Percentiles rank a stretch among this genome's conserved stretches.
These are phyloP conservation scores for Trichoderma reesei DNA, from an alignment of 495 filamentous ascomycete species.

Conservation along the genomic window DNA sequence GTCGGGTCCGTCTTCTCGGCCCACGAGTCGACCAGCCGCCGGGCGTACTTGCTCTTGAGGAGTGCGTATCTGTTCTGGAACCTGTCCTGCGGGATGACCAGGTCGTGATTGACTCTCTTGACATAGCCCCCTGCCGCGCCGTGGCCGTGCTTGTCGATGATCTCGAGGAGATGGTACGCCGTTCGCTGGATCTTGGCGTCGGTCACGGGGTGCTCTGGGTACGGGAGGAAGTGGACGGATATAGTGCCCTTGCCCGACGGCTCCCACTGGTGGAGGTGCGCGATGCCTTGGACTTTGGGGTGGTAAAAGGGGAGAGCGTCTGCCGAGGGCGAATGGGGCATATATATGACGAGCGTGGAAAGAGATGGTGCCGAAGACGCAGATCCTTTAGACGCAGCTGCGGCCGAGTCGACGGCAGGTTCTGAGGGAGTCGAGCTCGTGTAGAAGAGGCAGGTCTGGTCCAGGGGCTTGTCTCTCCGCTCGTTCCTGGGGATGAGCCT, in stretches of 20 bases:
- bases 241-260: slow-evolving; percentile 33
- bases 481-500: slow-evolving; percentile 74
- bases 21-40: slow-evolving; percentile 58
- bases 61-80: slow-evolving; percentile 72
- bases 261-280: slow-evolving; percentile 59
- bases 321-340: slow-evolving; percentile 55
- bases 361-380: neutral
- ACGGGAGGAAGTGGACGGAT: slow-evolving; percentile 61
- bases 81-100: slow-evolving; percentile 58
- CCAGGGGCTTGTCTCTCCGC: slow-evolving; percentile 56
- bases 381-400: slow-evolving; percentile 10
- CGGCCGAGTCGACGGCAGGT: slow-evolving; percentile 11
- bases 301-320: slow-evolving; percentile 78
- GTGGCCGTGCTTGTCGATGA: slow-evolving; percentile 67
- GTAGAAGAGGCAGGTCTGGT: slow-evolving; percentile 75
- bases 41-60: slow-evolving; percentile 71
- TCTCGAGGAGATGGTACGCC: slow-evolving; percentile 56
- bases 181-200: slow-evolving; percentile 55
- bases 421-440: slow-evolving; percentile 7
- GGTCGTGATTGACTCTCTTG: slow-evolving; percentile 70
- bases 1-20: slow-evolving; percentile 74
- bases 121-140: slow-evolving; percentile 51
- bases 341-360: slow-evolving; percentile 58
- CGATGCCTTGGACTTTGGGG: slow-evolving; percentile 60
- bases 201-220: slow-evolving; percentile 30